Conservation (phyloP, 108 stramenopile genomes). For the Pseudonitzschia delicatissima region DNA sequence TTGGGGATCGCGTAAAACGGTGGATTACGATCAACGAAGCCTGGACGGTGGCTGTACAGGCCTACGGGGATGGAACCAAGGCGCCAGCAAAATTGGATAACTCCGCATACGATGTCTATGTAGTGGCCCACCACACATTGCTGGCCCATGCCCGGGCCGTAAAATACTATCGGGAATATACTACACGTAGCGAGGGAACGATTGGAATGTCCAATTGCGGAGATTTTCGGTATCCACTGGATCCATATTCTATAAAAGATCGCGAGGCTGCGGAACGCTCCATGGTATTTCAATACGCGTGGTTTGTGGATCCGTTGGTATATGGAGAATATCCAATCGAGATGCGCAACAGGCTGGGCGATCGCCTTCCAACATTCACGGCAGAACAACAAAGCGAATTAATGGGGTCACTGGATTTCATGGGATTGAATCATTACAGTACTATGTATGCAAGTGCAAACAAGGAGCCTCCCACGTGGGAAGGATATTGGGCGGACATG, state of each 20-base stretch:
- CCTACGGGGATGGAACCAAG: conserved; percentile 81
- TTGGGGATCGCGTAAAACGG: conserved; percentile 88
- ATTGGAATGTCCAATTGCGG: conserved; percentile 86
- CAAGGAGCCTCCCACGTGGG: conserved; percentile 22
- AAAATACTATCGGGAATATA: conserved; percentile 58
- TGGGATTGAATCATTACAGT: conserved; percentile 93
- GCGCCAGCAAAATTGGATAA: conserved; percentile 78
- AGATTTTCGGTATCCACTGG: conserved; percentile 75
- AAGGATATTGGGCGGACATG: conserved; percentile 79
- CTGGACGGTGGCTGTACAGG: conserved; percentile 83
- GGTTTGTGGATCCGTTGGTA: conserved; percentile 78
- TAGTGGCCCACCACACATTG: conserved; percentile 80
- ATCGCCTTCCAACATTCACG: conserved; percentile 79
- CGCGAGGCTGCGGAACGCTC: conserved; percentile 74
- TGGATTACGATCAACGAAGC: conserved; percentile 96
- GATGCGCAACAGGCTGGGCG: conserved; percentile 66
- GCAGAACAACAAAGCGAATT: conserved; percentile 46
- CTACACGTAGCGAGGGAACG: conserved; percentile 41
- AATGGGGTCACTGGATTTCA: conserved; percentile 74
- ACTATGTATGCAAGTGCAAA: conserved; percentile 34
- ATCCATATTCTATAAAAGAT: conserved; percentile 42
- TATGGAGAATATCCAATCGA: conserved; percentile 83
- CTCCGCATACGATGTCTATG: conserved; percentile 55
- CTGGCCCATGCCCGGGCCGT: conserved; percentile 88
- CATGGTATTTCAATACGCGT: conserved; percentile 86